Conservation (phyloP, 1,284 basidiomycete species). For the Microbotryum silenes-acaulis region DNA sequence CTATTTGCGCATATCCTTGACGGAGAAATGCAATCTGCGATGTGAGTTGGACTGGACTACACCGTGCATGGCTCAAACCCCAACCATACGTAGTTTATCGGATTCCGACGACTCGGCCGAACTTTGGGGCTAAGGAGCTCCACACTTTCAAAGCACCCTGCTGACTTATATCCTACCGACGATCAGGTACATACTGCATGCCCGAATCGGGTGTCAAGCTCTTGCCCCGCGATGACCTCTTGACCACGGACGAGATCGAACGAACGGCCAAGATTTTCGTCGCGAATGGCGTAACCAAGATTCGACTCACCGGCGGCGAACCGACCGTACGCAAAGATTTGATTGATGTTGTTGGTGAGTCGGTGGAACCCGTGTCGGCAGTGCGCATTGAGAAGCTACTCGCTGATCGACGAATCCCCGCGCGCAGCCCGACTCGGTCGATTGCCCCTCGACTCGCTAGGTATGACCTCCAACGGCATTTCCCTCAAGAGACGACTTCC, state of each 20-base stretch:
- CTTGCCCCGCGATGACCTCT: conserved; percentile 59
- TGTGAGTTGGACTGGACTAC: conserved; percentile 48
- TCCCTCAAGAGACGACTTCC: conserved; percentile 64
- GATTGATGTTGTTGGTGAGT: conserved; percentile 59
- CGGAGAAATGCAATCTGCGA: conserved; percentile 77
- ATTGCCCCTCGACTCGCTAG: conserved; percentile 56
- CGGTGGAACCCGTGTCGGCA: too few relatives aligned
- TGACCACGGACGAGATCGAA: conserved; percentile 67
- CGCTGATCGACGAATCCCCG: background rate
- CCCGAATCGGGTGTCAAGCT: conserved; percentile 69
- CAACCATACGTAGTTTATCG: background rate
- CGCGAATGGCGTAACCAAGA: conserved; percentile 67
- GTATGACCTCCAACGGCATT: conserved; percentile 79
- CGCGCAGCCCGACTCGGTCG: conserved; percentile 24
- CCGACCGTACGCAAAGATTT: conserved; percentile 77
- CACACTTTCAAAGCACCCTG: background rate
- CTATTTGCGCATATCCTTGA: conserved; percentile 76
- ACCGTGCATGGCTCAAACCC: background rate
- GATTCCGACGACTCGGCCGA: background rate
- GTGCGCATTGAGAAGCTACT: background rate
- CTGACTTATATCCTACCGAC: background rate
- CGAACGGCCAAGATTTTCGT: conserved; percentile 71
- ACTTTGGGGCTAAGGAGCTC: background rate
- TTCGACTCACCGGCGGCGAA: conserved; percentile 78
- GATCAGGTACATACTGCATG: conserved; percentile 79